Base-by-base conservation (phyloP, 2,329 filamentous ascomycete species). In the Botrytis hyacinthi region DNA sequence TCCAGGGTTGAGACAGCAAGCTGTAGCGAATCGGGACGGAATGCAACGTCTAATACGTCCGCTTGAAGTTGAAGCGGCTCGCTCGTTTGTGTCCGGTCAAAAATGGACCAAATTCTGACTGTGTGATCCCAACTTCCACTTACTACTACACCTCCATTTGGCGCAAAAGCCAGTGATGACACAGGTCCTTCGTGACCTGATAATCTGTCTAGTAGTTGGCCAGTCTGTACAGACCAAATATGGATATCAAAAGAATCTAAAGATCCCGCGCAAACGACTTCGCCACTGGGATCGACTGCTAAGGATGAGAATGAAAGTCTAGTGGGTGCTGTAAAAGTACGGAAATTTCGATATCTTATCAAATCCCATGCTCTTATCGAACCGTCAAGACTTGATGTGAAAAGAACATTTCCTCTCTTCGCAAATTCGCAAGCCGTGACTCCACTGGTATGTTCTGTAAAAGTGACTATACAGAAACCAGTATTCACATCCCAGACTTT, bases 401-500 rank as follows among this genome's bases (percentile, higher is more conserved):
- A 99, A 7, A 99, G 86, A 1, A 99, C 95, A 79, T 95, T 98
- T 76, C 96, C 96, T 81, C 94, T 92, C 84, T 96, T 97, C 0
- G 96, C 92, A 82, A 98, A 98, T 78, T 98, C 92, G 82, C 95
- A 98, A 1, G 94, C 93, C 18, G 95, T 98, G 3, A 99, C 94
- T 72, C 94, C 95, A 77, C 94, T 95, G 1, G 93, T 95, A 82
- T 99, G 96, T 82, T 99, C 97, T 0, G 95, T 98, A 79, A 99
- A 99, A 0, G 96, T 99, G 44, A 98, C 95, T 51, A 98, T 93
- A 80, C 96, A 99, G 84, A 99, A 99, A 0, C 97, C 96, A 0
- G 96, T 98, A 73, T 93, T 92, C 44, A 95, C 91, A 81, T 99
- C 96, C 96, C 96, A 99, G 48, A 99, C 93, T 82, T 99, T 99